Evolutionary conservation across 805 yeast species (phyloP).

Genomic region (Kazachstania africana): DNA sequence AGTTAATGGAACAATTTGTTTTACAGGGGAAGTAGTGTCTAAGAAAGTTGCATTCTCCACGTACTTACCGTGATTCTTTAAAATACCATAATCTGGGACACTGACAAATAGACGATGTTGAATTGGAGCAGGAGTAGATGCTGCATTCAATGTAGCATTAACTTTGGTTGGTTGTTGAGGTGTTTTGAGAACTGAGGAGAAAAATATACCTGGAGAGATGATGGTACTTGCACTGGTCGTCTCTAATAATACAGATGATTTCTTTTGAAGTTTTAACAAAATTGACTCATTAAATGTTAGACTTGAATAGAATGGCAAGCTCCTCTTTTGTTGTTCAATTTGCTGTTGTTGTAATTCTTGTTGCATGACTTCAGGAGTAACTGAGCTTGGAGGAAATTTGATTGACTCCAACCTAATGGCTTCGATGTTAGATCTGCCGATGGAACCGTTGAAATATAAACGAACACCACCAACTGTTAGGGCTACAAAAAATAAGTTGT

Average conservation of each 20-base stretch:
- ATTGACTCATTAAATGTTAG: conserved; percentile 23
- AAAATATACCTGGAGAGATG: conserved; percentile 77
- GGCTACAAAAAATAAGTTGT: conserved; percentile 62
- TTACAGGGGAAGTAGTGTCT: conserved; percentile 49
- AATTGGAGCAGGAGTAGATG: not conserved
- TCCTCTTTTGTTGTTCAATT: conserved; percentile 28
- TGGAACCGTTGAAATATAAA: conserved; percentile 39
- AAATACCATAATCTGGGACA: conserved; percentile 74
- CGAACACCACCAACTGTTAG: conserved; percentile 79
- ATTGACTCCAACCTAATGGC: conserved; percentile 37
- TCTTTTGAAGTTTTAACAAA: conserved; percentile 40
- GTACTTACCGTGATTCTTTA: conserved; percentile 59
- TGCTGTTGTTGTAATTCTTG: conserved; percentile 29
- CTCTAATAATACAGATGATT: conserved; percentile 41
- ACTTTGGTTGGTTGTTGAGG: conserved; percentile 7
- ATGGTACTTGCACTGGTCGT: conserved; percentile 49
- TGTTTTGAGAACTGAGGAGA: conserved; percentile 43
- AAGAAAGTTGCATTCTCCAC: conserved; percentile 75
- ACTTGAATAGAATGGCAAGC: conserved; percentile 19
- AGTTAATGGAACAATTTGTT: conserved; percentile 61
- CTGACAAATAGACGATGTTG: conserved; percentile 53
- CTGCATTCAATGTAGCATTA: not conserved
- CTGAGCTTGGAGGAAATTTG: conserved; percentile 50
- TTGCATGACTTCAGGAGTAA: conserved; percentile 23
- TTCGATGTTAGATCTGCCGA: conserved; percentile 25